These are phyloP conservation scores for Schwanniomyces vanrijiae DNA, from an alignment of 805 yeast species.

Conservation along the genomic window DNA sequence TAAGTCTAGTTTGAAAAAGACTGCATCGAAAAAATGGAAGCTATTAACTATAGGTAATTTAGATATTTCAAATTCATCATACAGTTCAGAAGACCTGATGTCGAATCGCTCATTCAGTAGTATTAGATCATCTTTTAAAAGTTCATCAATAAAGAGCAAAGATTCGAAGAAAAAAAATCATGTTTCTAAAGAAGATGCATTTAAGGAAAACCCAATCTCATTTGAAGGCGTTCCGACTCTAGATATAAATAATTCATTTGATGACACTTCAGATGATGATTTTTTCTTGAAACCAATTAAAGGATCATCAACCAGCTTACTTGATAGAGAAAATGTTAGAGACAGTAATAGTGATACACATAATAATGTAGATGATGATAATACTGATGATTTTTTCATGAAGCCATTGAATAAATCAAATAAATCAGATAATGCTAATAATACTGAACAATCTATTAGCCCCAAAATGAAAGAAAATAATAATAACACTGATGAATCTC, in stretches of 20 bases:
- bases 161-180: conserved; percentile 9
- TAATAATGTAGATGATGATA: conserved; percentile 4
- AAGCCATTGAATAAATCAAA: conserved; percentile 12
- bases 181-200: conserved; percentile 41
- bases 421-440: neutral
- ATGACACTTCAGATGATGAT: conserved; percentile 28
- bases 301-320: neutral
- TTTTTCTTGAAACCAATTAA: conserved; percentile 20
- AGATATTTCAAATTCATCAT: conserved; percentile 1
- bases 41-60: neutral
- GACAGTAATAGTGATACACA: too few relatives aligned
- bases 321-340: neutral
- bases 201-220: conserved; percentile 68
- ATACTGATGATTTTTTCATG: conserved; percentile 18
- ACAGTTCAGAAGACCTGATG: conserved; percentile 10
- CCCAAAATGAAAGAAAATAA: neutral
- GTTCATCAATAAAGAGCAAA: conserved; percentile 2
- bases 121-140: conserved; percentile 6
- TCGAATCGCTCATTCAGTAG: conserved; percentile 9
- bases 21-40: neutral
- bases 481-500: neutral
- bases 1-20: conserved; percentile 8
- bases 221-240: conserved; percentile 70
- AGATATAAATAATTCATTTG: conserved; percentile 15
- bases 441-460: neutral